Conservation (phyloP, 73 alveolate species). For the Stentor coeruleus region DNA sequence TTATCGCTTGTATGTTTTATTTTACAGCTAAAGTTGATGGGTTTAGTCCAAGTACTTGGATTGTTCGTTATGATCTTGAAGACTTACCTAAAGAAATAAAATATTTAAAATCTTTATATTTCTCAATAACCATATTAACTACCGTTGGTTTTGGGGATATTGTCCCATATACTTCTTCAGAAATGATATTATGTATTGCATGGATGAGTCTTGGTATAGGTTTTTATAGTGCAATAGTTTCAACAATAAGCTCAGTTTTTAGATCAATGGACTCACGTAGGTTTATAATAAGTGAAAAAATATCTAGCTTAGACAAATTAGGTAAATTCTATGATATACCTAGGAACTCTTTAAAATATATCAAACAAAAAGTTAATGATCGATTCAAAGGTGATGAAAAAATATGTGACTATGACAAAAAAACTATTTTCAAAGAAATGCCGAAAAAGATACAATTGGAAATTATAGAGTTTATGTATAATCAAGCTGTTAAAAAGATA, state of each 20-base stretch:
- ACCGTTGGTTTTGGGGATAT: constrained; percentile 79
- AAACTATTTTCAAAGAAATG: constrained; percentile 34
- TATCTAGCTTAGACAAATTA: constrained; percentile 41
- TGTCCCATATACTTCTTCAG: constrained; percentile 37
- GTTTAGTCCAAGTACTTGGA: constrained; percentile 66
- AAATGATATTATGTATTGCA: constrained; percentile 39
- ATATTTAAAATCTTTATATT: constrained; percentile 50
- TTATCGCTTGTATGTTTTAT: constrained; percentile 72
- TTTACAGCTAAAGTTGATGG: constrained; percentile 52
- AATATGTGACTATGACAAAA: constrained; percentile 34
- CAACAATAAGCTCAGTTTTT: constrained; percentile 47
- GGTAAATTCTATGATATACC: constrained; percentile 44
- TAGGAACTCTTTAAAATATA: constrained; percentile 35
- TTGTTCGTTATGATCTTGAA: constrained; percentile 42
- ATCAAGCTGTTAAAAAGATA: constrained; percentile 30
- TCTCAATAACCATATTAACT: constrained; percentile 58
- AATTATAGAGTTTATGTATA: constrained; percentile 47
- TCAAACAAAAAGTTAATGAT: constrained; percentile 34
- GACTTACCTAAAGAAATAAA: constrained; percentile 33
- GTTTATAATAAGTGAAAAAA: constrained; percentile 29
- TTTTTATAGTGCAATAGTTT: constrained; percentile 58
- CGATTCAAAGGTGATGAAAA: constrained; percentile 30
- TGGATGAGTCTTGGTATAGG: constrained; percentile 74
- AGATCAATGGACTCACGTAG: constrained; percentile 64
- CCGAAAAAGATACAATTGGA: constrained; percentile 39